Evolutionary conservation across 1,284 basidiomycete genomes (phyloP), one percentile per base, ranked within the genome.

Genomic region (Hemileia vastatrix): DNA sequence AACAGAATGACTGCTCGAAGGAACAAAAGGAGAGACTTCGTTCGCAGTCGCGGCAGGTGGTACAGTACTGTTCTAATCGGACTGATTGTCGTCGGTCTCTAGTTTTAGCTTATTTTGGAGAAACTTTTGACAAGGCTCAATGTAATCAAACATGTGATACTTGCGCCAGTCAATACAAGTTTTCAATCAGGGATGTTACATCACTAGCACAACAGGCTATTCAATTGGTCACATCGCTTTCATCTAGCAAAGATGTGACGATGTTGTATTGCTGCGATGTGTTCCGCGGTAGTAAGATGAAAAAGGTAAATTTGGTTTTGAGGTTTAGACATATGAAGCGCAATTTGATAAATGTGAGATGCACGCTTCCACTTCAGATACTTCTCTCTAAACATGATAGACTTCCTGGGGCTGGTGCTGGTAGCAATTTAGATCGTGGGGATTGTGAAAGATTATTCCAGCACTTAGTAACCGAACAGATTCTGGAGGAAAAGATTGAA

Each of bases 11-110:
- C 2, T 77, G 78, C 61, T 74, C 76, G 13, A 67, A 64, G 0
- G 80, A 80, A 53, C 83, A 86, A 66, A 83, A 82, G 68, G 78
- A 82, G 53, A 81, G 84, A 11, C 82, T 84, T 65, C 76, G 79
- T 51, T 80, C 81, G 21, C 82, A 81, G 31, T 74, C 88, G 31
- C 72, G 77, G 3, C 78, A 80, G n/a, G 83, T 88, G 47, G 80
- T 86, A 11, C 78, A 83, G 57, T 98, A 86, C 76, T 93, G 89
- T 76, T 75, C 79, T 61, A 91, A 96, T 76, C 81, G 83, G 63
- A 83, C 85, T 40, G 88, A 90, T 68, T 98, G 94, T 72, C 85
- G 95, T 6, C 85, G 95, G 1, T 81, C 82, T 2, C 88, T 90
- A 71, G 80, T 98, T 18, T 81, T 98, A 48, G 81, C 80, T 43